Conservation (phyloP, 2,329 filamentous ascomycete genomes). For the Colletotrichum siamense region DNA sequence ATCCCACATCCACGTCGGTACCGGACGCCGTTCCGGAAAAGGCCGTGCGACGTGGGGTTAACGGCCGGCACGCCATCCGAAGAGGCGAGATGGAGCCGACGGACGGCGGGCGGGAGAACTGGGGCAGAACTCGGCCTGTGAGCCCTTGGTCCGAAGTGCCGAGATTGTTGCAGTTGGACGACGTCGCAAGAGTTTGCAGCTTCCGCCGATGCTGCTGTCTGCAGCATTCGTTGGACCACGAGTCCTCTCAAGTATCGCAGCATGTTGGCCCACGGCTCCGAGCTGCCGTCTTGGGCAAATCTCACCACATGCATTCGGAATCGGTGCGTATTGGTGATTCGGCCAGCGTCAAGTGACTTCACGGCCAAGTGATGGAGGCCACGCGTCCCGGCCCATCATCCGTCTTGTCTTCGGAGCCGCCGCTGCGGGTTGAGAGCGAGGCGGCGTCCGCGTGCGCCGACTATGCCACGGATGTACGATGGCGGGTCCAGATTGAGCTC, state of each 20-base stretch:
- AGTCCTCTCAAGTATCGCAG: background rate
- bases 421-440: background rate
- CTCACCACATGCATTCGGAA: background rate
- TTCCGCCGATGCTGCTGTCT: background rate
- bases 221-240: background rate
- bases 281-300: background rate
- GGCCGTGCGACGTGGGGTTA: background rate
- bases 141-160: background rate
- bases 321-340: background rate
- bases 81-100: background rate
- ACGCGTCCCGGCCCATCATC: background rate
- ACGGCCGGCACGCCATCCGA: background rate
- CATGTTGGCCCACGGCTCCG: background rate
- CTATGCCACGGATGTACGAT: background rate
- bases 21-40: background rate
- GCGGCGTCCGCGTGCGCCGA: background rate
- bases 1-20: background rate
- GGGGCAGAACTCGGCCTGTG: background rate
- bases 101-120: background rate
- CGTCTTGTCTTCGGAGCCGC: background rate
- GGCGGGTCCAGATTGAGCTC: background rate
- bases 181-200: background rate
- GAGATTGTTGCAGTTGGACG: background rate
- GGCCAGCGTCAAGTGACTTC: background rate
- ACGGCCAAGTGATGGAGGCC: background rate